phyloP scores from a whole-genome alignment of 345 rosid species.

The Eucalyptus polybractea region DNA sequence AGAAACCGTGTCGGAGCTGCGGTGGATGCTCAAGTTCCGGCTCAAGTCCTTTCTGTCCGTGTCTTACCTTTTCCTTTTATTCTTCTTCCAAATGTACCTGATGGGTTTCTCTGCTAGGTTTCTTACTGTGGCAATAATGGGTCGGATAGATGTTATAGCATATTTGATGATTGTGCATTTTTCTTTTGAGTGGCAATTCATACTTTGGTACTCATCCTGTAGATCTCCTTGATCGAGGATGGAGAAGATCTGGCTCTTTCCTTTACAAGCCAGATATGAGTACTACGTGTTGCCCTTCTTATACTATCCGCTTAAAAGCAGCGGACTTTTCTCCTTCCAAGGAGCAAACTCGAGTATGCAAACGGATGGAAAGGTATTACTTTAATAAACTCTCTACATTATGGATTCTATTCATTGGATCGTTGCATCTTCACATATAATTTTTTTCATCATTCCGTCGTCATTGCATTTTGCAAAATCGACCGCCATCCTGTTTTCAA shows the following conservation, averaged over 20 bases:
- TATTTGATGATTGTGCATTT: not conserved
- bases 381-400: not conserved
- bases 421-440: not conserved
- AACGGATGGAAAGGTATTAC: slow-evolving; percentile 57
- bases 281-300: slow-evolving; percentile 90
- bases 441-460: not conserved
- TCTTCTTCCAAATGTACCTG: no score
- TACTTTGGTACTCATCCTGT: not conserved
- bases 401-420: not conserved
- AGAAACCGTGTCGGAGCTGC: not conserved
- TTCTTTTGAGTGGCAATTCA: not conserved
- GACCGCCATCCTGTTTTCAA: not conserved
- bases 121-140: not conserved
- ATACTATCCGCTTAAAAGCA: slow-evolving; percentile 86
- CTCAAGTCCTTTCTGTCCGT: not conserved
- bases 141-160: not conserved
- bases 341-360: slow-evolving; percentile 59
- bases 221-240: slow-evolving; percentile 93
- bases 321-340: slow-evolving; percentile 63
- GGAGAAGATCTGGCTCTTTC: slow-evolving; percentile 79
- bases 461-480: not conserved
- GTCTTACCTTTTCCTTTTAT: no score
- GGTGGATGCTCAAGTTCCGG: not conserved
- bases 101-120: not conserved
- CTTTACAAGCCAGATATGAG: slow-evolving; percentile 92